Evolutionary conservation across 768 basidiomycete species (phyloP), one percentile per base, ranked within the genome.

Genomic region (Mycena latifolia): DNA sequence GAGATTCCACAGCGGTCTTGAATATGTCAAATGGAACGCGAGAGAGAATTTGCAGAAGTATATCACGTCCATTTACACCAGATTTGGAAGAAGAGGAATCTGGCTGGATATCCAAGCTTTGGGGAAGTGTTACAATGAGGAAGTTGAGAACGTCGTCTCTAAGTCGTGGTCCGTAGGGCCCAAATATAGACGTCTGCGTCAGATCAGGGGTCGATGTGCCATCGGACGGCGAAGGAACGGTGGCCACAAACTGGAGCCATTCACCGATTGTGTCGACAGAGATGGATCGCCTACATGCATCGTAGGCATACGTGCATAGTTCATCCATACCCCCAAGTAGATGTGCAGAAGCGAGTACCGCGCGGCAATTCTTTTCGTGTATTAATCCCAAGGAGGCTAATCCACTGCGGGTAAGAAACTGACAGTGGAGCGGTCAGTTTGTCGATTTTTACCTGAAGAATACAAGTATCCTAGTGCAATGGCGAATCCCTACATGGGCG

Each of bases 311-410:
- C 68, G 85, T 85, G 77, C 90, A 92, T 37, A 96, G 82, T 37
- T 96, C 93, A 48, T 94, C 89, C 92, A 96, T 92, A 47, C 93
- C 94, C 56, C 93, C 93, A 48, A 96, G 86, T 35, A 95, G 82
- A 77, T 90, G 93, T 17, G 91, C 92, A 48, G 94, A 92, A 50
- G 94, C 93, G 54, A 97, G 88, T 41, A 95, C 92, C 22, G 89
- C 90, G 74, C 94, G 89, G 61, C 94, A 92, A 78, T 96, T 96
- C 73, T 89, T 86, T 55, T 92, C 86, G 72, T 85, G 86, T 70
- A 96, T 84, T 65, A 89, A 78, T 73, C 81, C 86, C 69, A 93
- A 78, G 54, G 92, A 91, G 65, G 69, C 67, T 53, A 53, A 63
- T 65, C 15, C 33, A 45, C 43, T 28, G 39, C 22, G 14, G 50